phyloP scores from a whole-genome alignment of 331 rosid genomes.

The Phaseolus coccineus region DNA sequence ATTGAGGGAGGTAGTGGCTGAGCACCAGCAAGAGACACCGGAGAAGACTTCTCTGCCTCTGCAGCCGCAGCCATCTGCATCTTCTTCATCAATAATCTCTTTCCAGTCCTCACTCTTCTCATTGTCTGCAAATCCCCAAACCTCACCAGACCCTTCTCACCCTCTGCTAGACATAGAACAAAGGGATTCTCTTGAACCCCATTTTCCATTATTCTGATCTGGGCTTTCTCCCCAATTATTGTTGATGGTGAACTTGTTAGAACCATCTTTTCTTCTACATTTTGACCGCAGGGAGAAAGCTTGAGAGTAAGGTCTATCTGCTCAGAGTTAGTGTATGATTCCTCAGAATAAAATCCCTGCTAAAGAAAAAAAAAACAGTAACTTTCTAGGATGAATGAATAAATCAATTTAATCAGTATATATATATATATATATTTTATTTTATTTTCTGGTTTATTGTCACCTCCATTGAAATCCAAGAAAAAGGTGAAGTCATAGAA shows the following conservation, averaged over 20 bases:
- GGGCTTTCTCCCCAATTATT: slow-evolving; percentile 41
- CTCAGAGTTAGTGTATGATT: slow-evolving; percentile 26
- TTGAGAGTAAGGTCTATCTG: slow-evolving; percentile 59
- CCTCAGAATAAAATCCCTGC: slow-evolving; percentile 36
- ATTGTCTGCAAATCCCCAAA: slow-evolving; percentile 52
- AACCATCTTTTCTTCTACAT: slow-evolving; percentile 34
- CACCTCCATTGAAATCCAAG: slow-evolving; percentile 48
- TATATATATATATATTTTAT: no score
- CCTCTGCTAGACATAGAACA: slow-evolving; percentile 30
- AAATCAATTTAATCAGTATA: slow-evolving; percentile 8
- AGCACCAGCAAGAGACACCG: neutral
- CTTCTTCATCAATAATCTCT: slow-evolving; percentile 50
- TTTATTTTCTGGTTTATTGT: neutral
- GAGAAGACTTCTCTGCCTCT: slow-evolving; percentile 37
- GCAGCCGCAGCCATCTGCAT: slow-evolving; percentile 34
- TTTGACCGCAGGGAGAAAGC: slow-evolving; percentile 53
- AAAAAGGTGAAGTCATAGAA: slow-evolving; percentile 5
- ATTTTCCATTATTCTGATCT: neutral
- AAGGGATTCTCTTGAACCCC: slow-evolving; percentile 28
- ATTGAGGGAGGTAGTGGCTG: slow-evolving; percentile 40
- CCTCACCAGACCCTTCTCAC: slow-evolving; percentile 42
- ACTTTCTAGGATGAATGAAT: neutral
- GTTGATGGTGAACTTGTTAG: slow-evolving; percentile 54
- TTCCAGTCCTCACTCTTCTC: slow-evolving; percentile 53
- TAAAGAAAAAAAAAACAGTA: neutral